These are phyloP conservation scores for Trichoderma virens DNA, from an alignment of 495 filamentous ascomycete species.

Conservation along the genomic window DNA sequence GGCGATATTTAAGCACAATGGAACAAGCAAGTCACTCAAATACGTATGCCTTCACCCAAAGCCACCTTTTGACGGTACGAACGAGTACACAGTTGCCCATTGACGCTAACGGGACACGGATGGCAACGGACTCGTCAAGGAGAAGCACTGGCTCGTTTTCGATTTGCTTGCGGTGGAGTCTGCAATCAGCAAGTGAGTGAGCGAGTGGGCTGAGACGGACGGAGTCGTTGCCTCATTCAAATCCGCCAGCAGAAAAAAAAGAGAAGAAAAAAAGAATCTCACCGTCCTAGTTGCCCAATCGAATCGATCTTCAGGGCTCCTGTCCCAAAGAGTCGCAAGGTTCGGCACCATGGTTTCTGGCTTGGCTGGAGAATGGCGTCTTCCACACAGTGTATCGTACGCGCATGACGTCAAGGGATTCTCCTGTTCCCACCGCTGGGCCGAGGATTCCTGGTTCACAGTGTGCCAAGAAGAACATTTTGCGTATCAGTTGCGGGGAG, in stretches of 20 bases:
- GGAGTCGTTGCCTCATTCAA: not conserved
- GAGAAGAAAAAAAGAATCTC: not conserved
- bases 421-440: not conserved
- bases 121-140: not conserved
- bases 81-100: not conserved
- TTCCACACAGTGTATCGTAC: too few relatives aligned
- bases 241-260: not conserved
- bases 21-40: not conserved
- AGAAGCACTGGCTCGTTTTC: not conserved
- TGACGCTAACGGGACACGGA: not conserved
- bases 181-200: not conserved
- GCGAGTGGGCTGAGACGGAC: not conserved
- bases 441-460: not conserved
- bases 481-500: not conserved
- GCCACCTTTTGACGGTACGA: not conserved
- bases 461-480: not conserved
- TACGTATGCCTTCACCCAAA: not conserved
- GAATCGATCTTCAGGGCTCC: conserved; percentile 1
- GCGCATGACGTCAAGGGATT: not conserved
- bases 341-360: not conserved
- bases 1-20: not conserved
- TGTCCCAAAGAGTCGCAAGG: not conserved
- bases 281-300: not conserved
- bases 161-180: conserved; percentile 2
- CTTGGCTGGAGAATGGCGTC: not conserved